phyloP scores from a whole-genome alignment of 306 rosid species.

The Fragaria ananassa region DNA sequence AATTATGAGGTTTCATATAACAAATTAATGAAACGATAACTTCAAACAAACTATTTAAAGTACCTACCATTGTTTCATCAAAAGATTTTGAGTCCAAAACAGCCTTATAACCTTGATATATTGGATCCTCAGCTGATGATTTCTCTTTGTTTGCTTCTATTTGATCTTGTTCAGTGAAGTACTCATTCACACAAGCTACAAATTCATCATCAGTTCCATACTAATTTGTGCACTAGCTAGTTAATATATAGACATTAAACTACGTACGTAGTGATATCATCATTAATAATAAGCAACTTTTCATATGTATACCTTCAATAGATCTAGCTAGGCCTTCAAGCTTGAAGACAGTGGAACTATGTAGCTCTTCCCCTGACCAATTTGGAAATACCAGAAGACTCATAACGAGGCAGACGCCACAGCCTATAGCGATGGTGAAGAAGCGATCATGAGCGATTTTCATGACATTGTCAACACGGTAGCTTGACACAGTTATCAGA shows the following conservation, averaged over 20 bases:
- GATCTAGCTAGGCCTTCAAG: constrained; percentile 88
- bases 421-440: constrained; percentile 80
- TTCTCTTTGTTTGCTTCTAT: constrained; percentile 33
- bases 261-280: neutral
- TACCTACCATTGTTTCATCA: constrained; percentile 73
- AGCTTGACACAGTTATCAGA: constrained; percentile 76
- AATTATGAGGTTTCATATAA: neutral
- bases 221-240: neutral
- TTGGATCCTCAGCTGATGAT: constrained; percentile 45
- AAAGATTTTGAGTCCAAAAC: constrained; percentile 88
- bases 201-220: neutral
- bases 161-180: constrained; percentile 52
- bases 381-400: constrained; percentile 76
- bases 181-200: constrained; percentile 85
- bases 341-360: constrained; percentile 64
- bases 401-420: constrained; percentile 80
- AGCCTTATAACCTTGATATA: constrained; percentile 76
- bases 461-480: constrained; percentile 56
- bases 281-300: neutral
- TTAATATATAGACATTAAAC: neutral
- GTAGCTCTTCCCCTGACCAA: constrained; percentile 95
- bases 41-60: neutral
- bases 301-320: constrained; percentile 60
- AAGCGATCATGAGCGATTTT: constrained; percentile 73
- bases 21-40: constrained; percentile 7